A percentile compares a stretch with the other conserved stretches of the same genome.
phyloP scores from a whole-genome alignment of 176 grass and related monocot species.

The Oryza rufipogon region DNA sequence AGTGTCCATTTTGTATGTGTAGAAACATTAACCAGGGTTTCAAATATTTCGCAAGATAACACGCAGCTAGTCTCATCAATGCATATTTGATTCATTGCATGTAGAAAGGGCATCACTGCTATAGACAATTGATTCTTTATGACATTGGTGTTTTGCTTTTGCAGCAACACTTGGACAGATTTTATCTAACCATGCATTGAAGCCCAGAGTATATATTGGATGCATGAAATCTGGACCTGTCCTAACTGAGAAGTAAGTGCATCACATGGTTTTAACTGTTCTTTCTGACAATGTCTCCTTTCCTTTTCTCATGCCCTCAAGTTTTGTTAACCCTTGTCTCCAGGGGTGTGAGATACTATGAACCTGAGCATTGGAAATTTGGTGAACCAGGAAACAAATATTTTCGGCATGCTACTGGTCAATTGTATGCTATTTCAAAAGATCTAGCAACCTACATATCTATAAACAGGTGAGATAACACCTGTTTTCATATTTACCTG shows the following conservation, averaged over 20 bases:
- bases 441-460: conserved; percentile 79
- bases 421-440: conserved; percentile 76
- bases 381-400: conserved; percentile 72
- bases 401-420: conserved; percentile 73
- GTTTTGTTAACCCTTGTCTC: background rate
- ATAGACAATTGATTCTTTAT: background rate
- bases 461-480: conserved; percentile 62
- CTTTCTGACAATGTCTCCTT: background rate
- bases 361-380: conserved; percentile 79
- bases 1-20: conserved; percentile 14
- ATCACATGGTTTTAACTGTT: background rate
- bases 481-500: background rate
- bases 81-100: background rate
- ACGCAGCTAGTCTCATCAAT: background rate
- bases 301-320: background rate
- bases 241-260: conserved; percentile 78
- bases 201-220: conserved; percentile 88
- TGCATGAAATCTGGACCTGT: conserved; percentile 99
- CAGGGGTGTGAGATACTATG: conserved; percentile 76
- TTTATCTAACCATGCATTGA: conserved; percentile 64
- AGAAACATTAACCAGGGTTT: background rate
- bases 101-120: background rate
- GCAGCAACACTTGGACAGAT: conserved; percentile 65
- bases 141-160: conserved; percentile 22
- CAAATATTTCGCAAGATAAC: background rate